phyloP scores from a whole-genome alignment of 495 filamentous ascomycete genomes.

The Penicillium nucicola region DNA sequence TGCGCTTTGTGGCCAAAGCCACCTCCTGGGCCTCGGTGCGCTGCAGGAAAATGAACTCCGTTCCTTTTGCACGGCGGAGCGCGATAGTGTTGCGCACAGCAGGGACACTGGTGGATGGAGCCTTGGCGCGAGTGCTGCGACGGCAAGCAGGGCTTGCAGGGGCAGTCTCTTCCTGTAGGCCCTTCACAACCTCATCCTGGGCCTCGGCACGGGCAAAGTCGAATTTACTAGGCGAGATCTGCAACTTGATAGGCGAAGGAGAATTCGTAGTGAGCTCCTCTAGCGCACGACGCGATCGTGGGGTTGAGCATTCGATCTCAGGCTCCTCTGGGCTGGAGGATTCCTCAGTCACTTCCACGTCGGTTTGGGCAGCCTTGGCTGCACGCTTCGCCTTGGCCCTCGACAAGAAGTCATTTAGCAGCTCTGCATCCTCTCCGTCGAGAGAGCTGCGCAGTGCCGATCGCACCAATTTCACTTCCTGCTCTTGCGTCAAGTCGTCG shows the following conservation, averaged over 20 bases:
- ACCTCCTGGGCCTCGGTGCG: conserved; percentile 58
- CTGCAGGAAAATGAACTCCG: conserved; percentile 53
- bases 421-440: conserved; percentile 54
- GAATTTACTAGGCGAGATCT: conserved; percentile 29
- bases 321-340: conserved; percentile 18
- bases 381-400: conserved; percentile 59
- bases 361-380: conserved; percentile 37
- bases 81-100: conserved; percentile 48
- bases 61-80: conserved; percentile 54
- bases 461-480: conserved; percentile 37
- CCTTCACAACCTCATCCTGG: conserved; percentile 18
- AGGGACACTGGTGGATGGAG: conserved; percentile 21
- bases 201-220: conserved; percentile 12
- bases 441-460: conserved; percentile 43
- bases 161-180: conserved; percentile 17
- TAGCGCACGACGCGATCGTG: conserved; percentile 46
- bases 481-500: conserved; percentile 27
- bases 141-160: conserved; percentile 32
- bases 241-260: conserved; percentile 45
- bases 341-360: conserved; percentile 15
- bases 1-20: conserved; percentile 49
- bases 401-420: conserved; percentile 60
- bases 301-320: conserved; percentile 29
- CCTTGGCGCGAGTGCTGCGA: conserved; percentile 42
- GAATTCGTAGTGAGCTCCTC: conserved; percentile 54